Conservation (phyloP, 2,329 filamentous ascomycete genomes). For the Mycosphaerella sp. region DNA sequence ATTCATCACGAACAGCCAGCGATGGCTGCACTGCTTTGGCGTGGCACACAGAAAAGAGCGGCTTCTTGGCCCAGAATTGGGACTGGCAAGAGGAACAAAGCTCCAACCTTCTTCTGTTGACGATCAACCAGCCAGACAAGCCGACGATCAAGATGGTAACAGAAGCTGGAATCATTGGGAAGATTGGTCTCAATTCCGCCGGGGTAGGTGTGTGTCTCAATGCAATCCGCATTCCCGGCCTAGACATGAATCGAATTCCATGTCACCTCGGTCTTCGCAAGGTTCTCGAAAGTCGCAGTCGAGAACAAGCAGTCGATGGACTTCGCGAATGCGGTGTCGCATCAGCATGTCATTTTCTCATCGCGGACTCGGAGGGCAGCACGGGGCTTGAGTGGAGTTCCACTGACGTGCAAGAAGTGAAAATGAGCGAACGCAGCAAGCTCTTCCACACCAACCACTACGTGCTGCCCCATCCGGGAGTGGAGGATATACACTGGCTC, state of each 20-base stretch:
- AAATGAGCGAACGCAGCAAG: constrained; percentile 30
- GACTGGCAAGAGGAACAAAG: constrained; percentile 52
- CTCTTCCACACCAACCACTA: constrained; percentile 44
- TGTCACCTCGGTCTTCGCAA: constrained; percentile 56
- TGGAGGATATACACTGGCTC: constrained; percentile 40
- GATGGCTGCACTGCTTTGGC: constrained; percentile 53
- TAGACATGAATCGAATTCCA: constrained; percentile 48
- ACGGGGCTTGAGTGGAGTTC: constrained; percentile 48
- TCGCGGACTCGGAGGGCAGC: constrained; percentile 45
- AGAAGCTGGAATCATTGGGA: constrained; percentile 57
- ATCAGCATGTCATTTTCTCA: constrained; percentile 48
- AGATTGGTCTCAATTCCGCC: constrained; percentile 56
- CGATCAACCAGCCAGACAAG: constrained; percentile 40
- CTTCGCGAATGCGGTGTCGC: constrained; percentile 47
- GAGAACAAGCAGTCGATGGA: constrained; percentile 41
- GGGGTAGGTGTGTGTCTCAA: constrained; percentile 58
- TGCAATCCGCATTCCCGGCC: constrained; percentile 53
- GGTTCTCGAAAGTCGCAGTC: constrained; percentile 48
- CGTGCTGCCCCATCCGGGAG: constrained; percentile 34
- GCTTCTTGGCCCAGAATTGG: constrained; percentile 48
- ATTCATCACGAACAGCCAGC: not conserved
- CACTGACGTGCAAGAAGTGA: constrained; percentile 30
- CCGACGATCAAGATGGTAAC: constrained; percentile 52
- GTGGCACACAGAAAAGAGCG: constrained; percentile 34
- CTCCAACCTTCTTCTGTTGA: constrained; percentile 45